Percentiles rank a stretch among this genome's conserved stretches.
Conservation (phyloP, 2,329 filamentous ascomycete genomes). For the Rutstroemia sp. region DNA sequence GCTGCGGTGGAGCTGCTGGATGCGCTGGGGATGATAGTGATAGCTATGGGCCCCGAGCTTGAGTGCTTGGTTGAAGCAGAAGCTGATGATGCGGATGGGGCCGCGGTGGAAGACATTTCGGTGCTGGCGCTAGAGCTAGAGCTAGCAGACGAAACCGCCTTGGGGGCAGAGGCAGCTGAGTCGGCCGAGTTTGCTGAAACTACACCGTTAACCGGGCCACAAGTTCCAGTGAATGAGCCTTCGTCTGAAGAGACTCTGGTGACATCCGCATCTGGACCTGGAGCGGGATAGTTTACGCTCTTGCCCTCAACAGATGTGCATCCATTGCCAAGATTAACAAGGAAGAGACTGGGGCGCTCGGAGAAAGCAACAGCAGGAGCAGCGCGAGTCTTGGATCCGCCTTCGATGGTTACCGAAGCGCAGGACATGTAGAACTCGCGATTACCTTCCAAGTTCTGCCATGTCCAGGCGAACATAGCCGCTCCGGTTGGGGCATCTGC, state of each 20-base stretch:
- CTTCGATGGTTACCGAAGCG: conserved; percentile 44
- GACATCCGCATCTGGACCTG: conserved; percentile 38
- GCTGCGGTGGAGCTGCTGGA: too few species aligned
- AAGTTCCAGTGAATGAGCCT: conserved; percentile 19
- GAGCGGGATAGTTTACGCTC: conserved; percentile 47
- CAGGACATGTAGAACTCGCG: conserved; percentile 65
- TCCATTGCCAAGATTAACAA: conserved; percentile 46
- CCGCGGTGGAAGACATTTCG: background rate
- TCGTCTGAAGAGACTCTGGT: conserved; percentile 7
- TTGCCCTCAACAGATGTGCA: conserved; percentile 41
- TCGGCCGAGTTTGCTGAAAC: conserved; percentile 4
- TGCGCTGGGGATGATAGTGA: background rate
- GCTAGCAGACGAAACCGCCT: background rate
- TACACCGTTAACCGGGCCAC: conserved; percentile 18
- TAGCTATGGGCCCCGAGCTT: background rate
- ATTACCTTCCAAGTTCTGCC: conserved; percentile 53
- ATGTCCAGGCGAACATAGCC: conserved; percentile 39
- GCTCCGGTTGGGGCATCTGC: conserved; percentile 11
- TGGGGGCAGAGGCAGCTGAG: conserved; percentile 4
- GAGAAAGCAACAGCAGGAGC: conserved; percentile 32
- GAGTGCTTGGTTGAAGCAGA: background rate
- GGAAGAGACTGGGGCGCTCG: conserved; percentile 47
- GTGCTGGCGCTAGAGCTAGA: background rate
- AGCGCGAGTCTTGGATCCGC: background rate
- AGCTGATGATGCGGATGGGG: background rate